These are phyloP conservation scores for Candida schatavii DNA, from an alignment of 805 yeast genomes.

Conservation along the genomic window DNA sequence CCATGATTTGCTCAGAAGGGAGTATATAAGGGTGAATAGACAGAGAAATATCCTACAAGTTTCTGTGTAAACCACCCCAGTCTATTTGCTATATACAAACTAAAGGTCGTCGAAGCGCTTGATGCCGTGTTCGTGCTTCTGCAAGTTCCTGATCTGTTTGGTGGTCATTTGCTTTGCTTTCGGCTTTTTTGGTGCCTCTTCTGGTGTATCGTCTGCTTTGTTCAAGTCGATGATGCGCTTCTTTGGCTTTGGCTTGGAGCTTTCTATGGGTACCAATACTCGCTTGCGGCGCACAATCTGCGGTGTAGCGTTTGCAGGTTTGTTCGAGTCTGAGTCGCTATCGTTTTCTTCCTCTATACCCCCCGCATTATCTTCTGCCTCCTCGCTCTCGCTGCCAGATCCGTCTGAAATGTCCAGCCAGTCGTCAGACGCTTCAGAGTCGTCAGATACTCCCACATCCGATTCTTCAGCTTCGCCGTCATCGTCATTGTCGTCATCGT, in stretches of 20 bases:
- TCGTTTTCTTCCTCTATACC: conserved; percentile 14
- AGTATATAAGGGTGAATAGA: too few species aligned
- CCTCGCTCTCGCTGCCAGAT: conserved; percentile 5
- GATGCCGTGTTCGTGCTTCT: conserved; percentile 62
- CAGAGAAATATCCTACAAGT: too few species aligned
- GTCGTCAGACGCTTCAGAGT: conserved; percentile 6
- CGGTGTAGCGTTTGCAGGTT: conserved; percentile 9
- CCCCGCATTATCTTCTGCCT: conserved; percentile 10
- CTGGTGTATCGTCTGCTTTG: conserved; percentile 11
- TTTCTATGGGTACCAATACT: conserved; percentile 6
- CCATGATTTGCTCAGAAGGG: too few species aligned
- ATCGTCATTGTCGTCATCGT: conserved; percentile 11
- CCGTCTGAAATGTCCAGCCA: conserved; percentile 4
- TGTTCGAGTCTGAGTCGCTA: conserved; percentile 9
- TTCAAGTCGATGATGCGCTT: conserved; percentile 17
- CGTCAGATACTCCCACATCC: conserved; percentile 4
- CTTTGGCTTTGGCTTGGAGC: conserved; percentile 13
- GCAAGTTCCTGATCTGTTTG: conserved; percentile 47
- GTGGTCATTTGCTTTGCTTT: conserved; percentile 31
- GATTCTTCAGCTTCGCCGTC: conserved; percentile 8
- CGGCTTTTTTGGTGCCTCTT: conserved; percentile 19
- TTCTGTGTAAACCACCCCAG: too few species aligned
- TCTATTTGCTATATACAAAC: background rate
- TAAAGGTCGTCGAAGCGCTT: conserved; percentile 57
- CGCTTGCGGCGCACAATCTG: conserved; percentile 14